Percentiles rank a stretch among this genome's conserved stretches.
These are phyloP conservation scores for Allium fistulosum DNA, from an alignment of 106 monocot genomes.

Conservation along the genomic window DNA sequence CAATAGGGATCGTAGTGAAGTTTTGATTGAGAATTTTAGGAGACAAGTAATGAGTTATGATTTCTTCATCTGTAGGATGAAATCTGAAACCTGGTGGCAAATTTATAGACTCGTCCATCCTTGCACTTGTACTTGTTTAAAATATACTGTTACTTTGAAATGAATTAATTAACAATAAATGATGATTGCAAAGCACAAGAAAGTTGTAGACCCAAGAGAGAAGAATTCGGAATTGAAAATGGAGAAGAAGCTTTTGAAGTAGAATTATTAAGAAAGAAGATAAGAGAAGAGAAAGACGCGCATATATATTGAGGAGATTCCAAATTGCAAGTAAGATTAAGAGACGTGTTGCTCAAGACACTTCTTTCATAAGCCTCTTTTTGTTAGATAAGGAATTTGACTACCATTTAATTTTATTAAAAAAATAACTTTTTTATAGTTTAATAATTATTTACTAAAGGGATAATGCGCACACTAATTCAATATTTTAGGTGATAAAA, in stretches of 20 bases:
- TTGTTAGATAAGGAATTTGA: background rate
- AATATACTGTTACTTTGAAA: background rate
- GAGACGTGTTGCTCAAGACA: constrained; percentile 6
- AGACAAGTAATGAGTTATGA: constrained; percentile 8
- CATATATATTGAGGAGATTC: constrained; percentile 3
- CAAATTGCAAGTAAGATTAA: background rate
- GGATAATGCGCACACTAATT: background rate
- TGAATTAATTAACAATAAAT: background rate
- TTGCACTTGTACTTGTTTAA: background rate
- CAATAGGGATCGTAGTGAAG: constrained; percentile 1
- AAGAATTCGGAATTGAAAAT: background rate
- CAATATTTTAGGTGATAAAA: background rate
- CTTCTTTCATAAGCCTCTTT: background rate
- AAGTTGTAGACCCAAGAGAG: constrained; percentile 4
- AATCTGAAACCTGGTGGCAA: constrained; percentile 12
- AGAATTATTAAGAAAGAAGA: constrained; percentile 2
- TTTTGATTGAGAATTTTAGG: constrained; percentile 1
- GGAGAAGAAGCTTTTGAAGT: background rate
- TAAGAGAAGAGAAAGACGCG: background rate
- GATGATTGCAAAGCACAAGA: background rate
- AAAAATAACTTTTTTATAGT: background rate
- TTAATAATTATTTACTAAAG: background rate
- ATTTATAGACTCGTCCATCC: background rate
- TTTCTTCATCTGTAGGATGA: constrained; percentile 12
- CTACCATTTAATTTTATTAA: background rate